These are phyloP conservation scores for Fusarium sp. DNA, from an alignment of 2,329 filamentous ascomycete species.

Conservation along the genomic window DNA sequence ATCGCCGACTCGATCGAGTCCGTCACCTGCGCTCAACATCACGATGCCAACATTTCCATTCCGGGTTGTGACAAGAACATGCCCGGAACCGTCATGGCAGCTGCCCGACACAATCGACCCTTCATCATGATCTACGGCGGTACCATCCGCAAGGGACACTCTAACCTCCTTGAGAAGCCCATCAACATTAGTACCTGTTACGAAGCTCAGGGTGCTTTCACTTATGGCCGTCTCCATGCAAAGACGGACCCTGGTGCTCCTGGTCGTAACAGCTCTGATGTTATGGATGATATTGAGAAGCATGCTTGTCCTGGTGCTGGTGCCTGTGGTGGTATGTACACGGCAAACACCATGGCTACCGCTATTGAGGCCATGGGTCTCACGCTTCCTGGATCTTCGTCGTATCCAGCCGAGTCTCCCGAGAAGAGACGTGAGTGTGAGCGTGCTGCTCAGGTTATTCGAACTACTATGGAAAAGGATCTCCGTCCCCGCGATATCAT, in stretches of 20 bases:
- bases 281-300: constrained; percentile 84
- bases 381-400: constrained; percentile 84
- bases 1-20: constrained; percentile 96
- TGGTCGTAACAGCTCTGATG: constrained; percentile 78
- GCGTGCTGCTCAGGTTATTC: constrained; percentile 83
- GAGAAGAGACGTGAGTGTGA: constrained; percentile 90
- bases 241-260: constrained; percentile 71
- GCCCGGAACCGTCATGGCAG: constrained; percentile 92
- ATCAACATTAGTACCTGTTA: constrained; percentile 93
- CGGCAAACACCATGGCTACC: constrained; percentile 91
- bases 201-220: constrained; percentile 86
- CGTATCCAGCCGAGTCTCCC: constrained; percentile 82
- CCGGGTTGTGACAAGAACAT: constrained; percentile 98
- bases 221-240: constrained; percentile 81
- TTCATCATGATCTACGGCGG: constrained; percentile 97
- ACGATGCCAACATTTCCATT: constrained; percentile 93
- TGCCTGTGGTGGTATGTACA: constrained; percentile 88
- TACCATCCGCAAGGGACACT: constrained; percentile 89
- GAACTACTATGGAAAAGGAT: constrained; percentile 82
- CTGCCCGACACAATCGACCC: constrained; percentile 90
- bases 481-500: constrained; percentile 85
- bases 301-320: constrained; percentile 76
- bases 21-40: constrained; percentile 89
- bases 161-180: constrained; percentile 77
- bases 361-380: constrained; percentile 93